These are phyloP conservation scores for Protea cynaroides DNA, from an alignment of 164 flowering plant species.

Conservation along the genomic window DNA sequence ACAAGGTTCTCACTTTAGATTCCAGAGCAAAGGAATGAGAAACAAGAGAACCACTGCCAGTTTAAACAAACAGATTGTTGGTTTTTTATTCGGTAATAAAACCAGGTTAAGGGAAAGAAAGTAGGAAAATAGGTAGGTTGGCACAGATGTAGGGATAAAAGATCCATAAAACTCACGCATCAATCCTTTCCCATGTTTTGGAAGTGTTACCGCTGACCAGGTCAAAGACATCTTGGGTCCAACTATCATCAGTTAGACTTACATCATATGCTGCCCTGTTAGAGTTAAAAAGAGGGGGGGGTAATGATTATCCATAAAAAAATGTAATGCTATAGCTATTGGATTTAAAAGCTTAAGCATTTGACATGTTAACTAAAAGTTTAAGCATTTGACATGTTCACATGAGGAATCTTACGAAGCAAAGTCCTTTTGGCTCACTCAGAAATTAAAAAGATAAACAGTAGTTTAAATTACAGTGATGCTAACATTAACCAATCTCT, in stretches of 20 bases:
- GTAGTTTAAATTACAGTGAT: no score
- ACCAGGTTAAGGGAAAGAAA: neutral
- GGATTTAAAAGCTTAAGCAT: no score
- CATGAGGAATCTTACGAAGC: no score
- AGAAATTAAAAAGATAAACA: no score
- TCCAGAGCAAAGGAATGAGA: slow-evolving; percentile 84
- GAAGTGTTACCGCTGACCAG: slow-evolving; percentile 73
- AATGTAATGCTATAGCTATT: no score
- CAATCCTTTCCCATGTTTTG: slow-evolving; percentile 85
- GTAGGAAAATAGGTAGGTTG: neutral
- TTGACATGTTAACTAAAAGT: no score
- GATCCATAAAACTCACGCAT: slow-evolving; percentile 56
- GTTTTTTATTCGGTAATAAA: neutral
- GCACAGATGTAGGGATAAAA: neutral
- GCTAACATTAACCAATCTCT: no score
- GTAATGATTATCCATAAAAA: no score
- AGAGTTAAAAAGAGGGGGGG: slow-evolving; percentile 6
- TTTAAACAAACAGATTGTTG: neutral
- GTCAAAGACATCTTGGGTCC: slow-evolving; percentile 61
- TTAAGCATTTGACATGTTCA: no score
- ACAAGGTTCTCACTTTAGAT: slow-evolving; percentile 54
- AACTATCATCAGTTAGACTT: slow-evolving; percentile 65
- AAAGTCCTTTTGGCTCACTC: no score
- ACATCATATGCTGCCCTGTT: slow-evolving; percentile 91
- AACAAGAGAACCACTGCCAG: slow-evolving; percentile 57